A percentile compares a stretch with the other conserved stretches of the same genome.
phyloP scores from a whole-genome alignment of 495 filamentous ascomycete genomes.

The Penicillium desertorum region DNA sequence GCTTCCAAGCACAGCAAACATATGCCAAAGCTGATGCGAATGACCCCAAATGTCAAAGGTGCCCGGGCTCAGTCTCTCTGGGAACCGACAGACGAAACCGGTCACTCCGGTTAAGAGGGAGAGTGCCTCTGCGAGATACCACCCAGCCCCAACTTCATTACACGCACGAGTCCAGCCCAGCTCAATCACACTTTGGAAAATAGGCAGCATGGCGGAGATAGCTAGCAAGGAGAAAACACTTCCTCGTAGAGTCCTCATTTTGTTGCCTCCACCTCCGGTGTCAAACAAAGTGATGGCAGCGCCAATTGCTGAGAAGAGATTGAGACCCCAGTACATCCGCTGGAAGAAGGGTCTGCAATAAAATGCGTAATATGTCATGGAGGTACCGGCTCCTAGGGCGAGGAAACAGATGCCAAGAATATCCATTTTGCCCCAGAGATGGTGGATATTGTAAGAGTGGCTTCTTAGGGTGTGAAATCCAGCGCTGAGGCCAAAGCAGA shows the following conservation, averaged over 20 bases:
- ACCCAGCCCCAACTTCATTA: slow-evolving; percentile 16
- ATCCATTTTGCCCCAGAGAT: slow-evolving; percentile 18
- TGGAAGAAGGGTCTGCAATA: slow-evolving; percentile 14
- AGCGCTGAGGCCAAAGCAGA: slow-evolving; percentile 13
- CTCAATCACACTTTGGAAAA: slow-evolving; percentile 15
- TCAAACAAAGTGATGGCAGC: slow-evolving; percentile 16
- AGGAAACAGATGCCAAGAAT: slow-evolving; percentile 18
- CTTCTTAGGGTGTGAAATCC: slow-evolving; percentile 18
- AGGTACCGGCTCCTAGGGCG: slow-evolving; percentile 12
- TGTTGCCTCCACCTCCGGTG: slow-evolving; percentile 16
- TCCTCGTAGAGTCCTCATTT: slow-evolving; percentile 18
- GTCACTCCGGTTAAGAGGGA: slow-evolving; percentile 15
- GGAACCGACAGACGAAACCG: slow-evolving; percentile 14
- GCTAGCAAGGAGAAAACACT: slow-evolving; percentile 14
- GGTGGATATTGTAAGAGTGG: slow-evolving; percentile 18
- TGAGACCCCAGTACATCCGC: slow-evolving; percentile 8
- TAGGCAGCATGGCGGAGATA: slow-evolving; percentile 17
- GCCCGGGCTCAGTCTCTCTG: slow-evolving; percentile 18
- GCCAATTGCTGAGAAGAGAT: slow-evolving; percentile 8
- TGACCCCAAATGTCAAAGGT: slow-evolving; percentile 20
- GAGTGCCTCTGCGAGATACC: slow-evolving; percentile 17
- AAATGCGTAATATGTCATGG: slow-evolving; percentile 20
- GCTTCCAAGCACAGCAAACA: slow-evolving; percentile 14
- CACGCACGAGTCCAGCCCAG: slow-evolving; percentile 12
- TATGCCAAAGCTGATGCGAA: slow-evolving; percentile 21